A percentile compares a stretch with the other conserved stretches of the same genome.
Conservation (phyloP, 208 protist genomes). For the Leishmania guyanensis region DNA sequence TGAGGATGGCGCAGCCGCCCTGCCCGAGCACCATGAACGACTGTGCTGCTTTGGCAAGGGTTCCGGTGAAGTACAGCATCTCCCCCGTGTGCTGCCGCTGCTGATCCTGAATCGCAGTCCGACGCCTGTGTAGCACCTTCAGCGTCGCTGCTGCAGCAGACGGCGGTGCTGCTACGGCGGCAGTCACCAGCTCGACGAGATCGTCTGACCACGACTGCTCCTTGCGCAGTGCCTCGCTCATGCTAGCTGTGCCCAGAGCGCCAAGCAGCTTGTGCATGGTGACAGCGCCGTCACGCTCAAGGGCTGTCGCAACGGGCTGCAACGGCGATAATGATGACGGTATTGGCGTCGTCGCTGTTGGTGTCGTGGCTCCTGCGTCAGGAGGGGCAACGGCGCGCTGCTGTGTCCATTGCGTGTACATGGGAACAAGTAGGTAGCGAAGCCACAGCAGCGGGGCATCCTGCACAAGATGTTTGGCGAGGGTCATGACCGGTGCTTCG, state of each 20-base stretch:
- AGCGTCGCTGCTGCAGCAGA: background rate
- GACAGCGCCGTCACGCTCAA: background rate
- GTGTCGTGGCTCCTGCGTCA: background rate
- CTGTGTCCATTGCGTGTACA: conserved; percentile 33
- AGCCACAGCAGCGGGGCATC: conserved; percentile 36
- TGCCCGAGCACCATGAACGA: conserved; percentile 26
- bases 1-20: conserved; percentile 17
- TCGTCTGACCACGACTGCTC: conserved; percentile 13
- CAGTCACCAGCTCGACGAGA: conserved; percentile 4
- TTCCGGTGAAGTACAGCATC: conserved; percentile 28
- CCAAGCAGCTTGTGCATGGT: conserved; percentile 28
- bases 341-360: background rate
- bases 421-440: conserved; percentile 28
- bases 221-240: conserved; percentile 17
- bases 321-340: background rate
- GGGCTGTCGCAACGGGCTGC: background rate
- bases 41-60: conserved; percentile 26
- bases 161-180: background rate
- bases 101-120: conserved; percentile 1
- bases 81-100: conserved; percentile 21
- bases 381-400: conserved; percentile 8
- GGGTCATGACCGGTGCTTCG: background rate
- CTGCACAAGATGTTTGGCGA: conserved; percentile 23
- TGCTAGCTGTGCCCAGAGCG: conserved; percentile 10
- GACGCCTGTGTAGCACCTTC: background rate